A percentile compares a stretch with the other conserved stretches of the same genome.
phyloP scores from a whole-genome alignment of 768 basidiomycete species.

The Hypholoma fasciculare region DNA sequence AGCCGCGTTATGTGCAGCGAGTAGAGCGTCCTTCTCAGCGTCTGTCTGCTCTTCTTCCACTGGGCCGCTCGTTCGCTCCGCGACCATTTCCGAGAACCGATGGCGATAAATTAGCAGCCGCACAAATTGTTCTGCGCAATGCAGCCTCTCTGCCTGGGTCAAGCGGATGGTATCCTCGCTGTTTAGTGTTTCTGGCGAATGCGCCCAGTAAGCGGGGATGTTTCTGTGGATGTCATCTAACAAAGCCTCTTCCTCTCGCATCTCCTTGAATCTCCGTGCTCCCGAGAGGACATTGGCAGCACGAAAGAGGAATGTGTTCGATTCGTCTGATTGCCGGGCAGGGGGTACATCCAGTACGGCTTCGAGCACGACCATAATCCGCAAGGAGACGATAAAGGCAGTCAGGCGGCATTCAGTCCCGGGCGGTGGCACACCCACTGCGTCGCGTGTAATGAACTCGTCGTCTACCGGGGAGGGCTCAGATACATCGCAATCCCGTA shows the following conservation, averaged over 20 bases:
- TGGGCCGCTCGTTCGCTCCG: slow-evolving; percentile 58
- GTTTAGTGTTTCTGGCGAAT: slow-evolving; percentile 76
- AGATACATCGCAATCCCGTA: slow-evolving; percentile 89
- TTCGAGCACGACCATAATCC: slow-evolving; percentile 88
- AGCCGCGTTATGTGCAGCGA: slow-evolving; percentile 73
- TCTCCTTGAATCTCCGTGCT: slow-evolving; percentile 57
- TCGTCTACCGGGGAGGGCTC: slow-evolving; percentile 88
- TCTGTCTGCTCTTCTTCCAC: slow-evolving; percentile 60
- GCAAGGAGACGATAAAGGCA: slow-evolving; percentile 76
- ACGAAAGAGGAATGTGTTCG: slow-evolving; percentile 75
- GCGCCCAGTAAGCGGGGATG: slow-evolving; percentile 78
- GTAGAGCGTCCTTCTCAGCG: slow-evolving; percentile 77
- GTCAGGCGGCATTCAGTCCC: slow-evolving; percentile 76
- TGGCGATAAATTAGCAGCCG: slow-evolving; percentile 89
- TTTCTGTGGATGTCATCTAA: slow-evolving; percentile 77
- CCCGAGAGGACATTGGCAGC: slow-evolving; percentile 72
- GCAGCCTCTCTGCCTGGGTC: slow-evolving; percentile 84
- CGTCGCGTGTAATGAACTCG: slow-evolving; percentile 81
- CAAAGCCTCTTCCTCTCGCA: slow-evolving; percentile 78
- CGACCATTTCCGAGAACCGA: slow-evolving; percentile 76
- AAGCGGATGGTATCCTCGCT: slow-evolving; percentile 87
- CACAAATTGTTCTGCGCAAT: slow-evolving; percentile 87
- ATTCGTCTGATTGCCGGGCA: slow-evolving; percentile 55
- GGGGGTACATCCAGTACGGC: slow-evolving; percentile 84
- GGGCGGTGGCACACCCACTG: slow-evolving; percentile 62